Evolutionary conservation across 2,329 filamentous ascomycete species (phyloP).

Genomic region (Fusarium subglutinans): DNA sequence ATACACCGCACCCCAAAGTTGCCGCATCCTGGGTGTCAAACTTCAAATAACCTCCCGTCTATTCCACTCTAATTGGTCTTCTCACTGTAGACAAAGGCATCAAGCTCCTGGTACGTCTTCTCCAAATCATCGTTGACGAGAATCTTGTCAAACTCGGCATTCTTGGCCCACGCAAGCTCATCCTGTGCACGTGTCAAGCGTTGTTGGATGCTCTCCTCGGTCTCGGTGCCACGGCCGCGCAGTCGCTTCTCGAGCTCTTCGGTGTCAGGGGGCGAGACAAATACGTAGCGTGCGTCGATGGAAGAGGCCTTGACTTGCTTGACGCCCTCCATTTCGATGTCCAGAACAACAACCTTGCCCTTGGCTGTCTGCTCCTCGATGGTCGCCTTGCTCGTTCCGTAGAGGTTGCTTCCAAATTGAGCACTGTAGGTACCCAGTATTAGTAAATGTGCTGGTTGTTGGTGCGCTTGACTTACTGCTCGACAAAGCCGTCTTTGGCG

Average conservation of each 20-base stretch:
- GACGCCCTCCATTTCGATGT: slow-evolving; percentile 98
- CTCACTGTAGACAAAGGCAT: slow-evolving; percentile 55
- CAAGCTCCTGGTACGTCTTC: slow-evolving; percentile 62
- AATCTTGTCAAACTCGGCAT: slow-evolving; percentile 60
- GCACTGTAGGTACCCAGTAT: slow-evolving; percentile 57
- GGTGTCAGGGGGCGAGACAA: slow-evolving; percentile 81
- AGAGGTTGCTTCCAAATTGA: slow-evolving; percentile 84
- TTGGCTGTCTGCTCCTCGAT: slow-evolving; percentile 78
- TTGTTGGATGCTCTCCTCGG: slow-evolving; percentile 75
- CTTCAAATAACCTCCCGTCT: neutral
- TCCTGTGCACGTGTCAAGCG: slow-evolving; percentile 75
- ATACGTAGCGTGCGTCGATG: slow-evolving; percentile 82
- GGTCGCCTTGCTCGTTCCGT: slow-evolving; percentile 84
- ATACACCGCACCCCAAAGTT: neutral
- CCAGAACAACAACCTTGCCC: slow-evolving; percentile 81
- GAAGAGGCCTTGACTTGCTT: slow-evolving; percentile 88
- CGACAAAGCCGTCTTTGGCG: slow-evolving; percentile 77
- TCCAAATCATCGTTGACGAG: slow-evolving; percentile 57
- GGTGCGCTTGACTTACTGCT: slow-evolving; percentile 57
- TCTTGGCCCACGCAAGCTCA: slow-evolving; percentile 78
- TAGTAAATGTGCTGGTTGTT: neutral
- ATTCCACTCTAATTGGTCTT: slow-evolving; percentile 15
- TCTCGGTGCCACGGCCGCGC: slow-evolving; percentile 79
- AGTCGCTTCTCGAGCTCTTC: slow-evolving; percentile 79
- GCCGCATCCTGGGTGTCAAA: neutral